Base-by-base conservation (phyloP, 768 basidiomycete genomes). In the Pleurotus cornucopiae region DNA sequence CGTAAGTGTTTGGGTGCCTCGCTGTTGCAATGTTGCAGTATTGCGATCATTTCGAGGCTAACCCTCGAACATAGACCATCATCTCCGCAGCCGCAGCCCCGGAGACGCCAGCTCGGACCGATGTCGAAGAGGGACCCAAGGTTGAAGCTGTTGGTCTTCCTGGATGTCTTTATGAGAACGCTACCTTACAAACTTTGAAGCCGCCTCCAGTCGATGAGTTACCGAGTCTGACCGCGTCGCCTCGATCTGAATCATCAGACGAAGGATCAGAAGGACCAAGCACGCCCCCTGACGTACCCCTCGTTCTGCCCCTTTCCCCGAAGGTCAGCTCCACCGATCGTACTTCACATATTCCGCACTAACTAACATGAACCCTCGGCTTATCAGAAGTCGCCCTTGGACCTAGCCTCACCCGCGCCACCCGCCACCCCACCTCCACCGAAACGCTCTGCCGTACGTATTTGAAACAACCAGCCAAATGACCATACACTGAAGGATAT, bases 1-100 rank as follows among this genome's bases (percentile, higher is more conserved):
- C 55, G 71, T 67, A 66, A 56, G 65, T 67, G 51, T 37, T 16
- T 25, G 7, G 52, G 7, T 23, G 13, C 37, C 41, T 49, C 48
- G 48, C 21, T 20, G n/a, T 20, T 12, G 37, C 57, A 13, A 25
- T 16, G 55, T 26, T 51, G 16, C 39, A 40, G 20, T 34, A 40
- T 30, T 41, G 25, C n/a, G 39, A 34, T 34, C 30, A 9, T 34
- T 34, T 11, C 30, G 30, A 14, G 20, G 20, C 25, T 57, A 18
- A 43, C 46, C 40, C 18, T 43, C 46, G 37, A 48, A 53, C 40
- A 16, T 21, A 55, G 45, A 46, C 20, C 40, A 21, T 18, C n/a
- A 21, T 16, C 20, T 16, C 25, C 30, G 25, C 30, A 49, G 12
- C 26, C n/a, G 14, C 23, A 18, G 5, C 21, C 23, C 21, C 46